Conservation (phyloP, 768 basidiomycete species). For the Russula vinacea region DNA sequence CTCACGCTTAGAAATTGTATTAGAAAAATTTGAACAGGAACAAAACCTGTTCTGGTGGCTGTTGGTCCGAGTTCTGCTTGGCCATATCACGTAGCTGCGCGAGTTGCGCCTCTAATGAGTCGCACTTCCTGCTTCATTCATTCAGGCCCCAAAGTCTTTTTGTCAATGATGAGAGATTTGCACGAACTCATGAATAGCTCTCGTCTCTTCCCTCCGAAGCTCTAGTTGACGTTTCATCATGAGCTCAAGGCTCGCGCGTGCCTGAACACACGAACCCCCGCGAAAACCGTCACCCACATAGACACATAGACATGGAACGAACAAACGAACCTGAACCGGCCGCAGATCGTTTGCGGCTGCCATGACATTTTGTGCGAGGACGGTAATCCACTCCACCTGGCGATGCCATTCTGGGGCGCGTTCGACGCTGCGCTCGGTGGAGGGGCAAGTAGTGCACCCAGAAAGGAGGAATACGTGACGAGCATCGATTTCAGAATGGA, state of each 20-base stretch:
- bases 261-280: slow-evolving; percentile 43
- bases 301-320: background rate
- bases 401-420: slow-evolving; percentile 66
- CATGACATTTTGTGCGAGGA: slow-evolving; percentile 83
- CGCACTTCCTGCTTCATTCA: slow-evolving; percentile 58
- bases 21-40: background rate
- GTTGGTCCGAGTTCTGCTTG: slow-evolving; percentile 12
- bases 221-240: slow-evolving; percentile 82
- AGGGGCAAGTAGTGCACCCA: slow-evolving; percentile 58
- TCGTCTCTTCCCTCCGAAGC: slow-evolving; percentile 68
- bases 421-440: slow-evolving; percentile 54
- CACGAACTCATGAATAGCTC: slow-evolving; percentile 62
- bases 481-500: slow-evolving; percentile 74
- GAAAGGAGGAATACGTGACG: slow-evolving; percentile 72
- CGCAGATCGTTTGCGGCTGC: slow-evolving; percentile 86
- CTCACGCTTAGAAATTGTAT: background rate
- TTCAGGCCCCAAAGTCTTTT: background rate
- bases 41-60: slow-evolving; percentile 27
- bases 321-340: slow-evolving; percentile 67
- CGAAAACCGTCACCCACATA: slow-evolving; percentile 4
- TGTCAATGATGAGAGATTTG: background rate
- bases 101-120: slow-evolving; percentile 61
- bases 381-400: slow-evolving; percentile 76
- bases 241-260: slow-evolving; percentile 72
- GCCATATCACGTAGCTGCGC: slow-evolving; percentile 45